Base-by-base conservation (phyloP, 768 basidiomycete species). In the Sporobolomyces phaffii region DNA sequence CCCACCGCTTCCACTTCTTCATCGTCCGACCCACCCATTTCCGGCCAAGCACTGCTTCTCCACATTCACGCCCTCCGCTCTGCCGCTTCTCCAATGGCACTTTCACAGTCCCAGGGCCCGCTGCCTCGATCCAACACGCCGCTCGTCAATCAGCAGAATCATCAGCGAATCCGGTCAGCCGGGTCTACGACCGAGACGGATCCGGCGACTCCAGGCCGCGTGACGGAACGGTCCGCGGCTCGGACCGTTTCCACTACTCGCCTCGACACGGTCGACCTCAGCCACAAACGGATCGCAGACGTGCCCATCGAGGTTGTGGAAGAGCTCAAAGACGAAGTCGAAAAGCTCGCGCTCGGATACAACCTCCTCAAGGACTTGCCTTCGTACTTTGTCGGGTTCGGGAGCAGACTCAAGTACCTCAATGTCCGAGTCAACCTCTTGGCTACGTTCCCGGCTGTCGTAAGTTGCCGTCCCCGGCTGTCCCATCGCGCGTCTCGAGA, bases 361-460 rank as follows among this genome's bases (percentile, higher is more conserved):
- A 99, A 99, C 77, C 84, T 85, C 45, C 81, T 99, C 31, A 81
- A 85, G 49, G 85, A 84, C 3, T 81, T 94, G 49, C 91, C 91
- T 26, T 82, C 81, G 60, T 84, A 86, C 45, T 90, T 92, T 73
- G 82, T 83, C 7, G 81, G 86, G 38, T 78, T 93, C 57, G 85
- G 87, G 44, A 84, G 82, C 68, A 58, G 62, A 17, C 80, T 94
- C 47, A 83, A 90, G 71, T 94, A 94, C 77, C 81, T 94, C 34
- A 92, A 91, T 77, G 83, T 94, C 72, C 87, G 87, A 80, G 84
- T 84, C 76, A 98, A 98, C 75, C 82, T 81, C 60, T 86, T 99
- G 72, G 80, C 86, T 5, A 81, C 82, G 18, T 90, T 99, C 70
- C 96, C 96, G 22, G 84, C 86, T 66, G 91, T 90, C 59, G 92